These are phyloP conservation scores for Artemisia tridentata DNA, from an alignment of 129 eudicot species.

Conservation along the genomic window DNA sequence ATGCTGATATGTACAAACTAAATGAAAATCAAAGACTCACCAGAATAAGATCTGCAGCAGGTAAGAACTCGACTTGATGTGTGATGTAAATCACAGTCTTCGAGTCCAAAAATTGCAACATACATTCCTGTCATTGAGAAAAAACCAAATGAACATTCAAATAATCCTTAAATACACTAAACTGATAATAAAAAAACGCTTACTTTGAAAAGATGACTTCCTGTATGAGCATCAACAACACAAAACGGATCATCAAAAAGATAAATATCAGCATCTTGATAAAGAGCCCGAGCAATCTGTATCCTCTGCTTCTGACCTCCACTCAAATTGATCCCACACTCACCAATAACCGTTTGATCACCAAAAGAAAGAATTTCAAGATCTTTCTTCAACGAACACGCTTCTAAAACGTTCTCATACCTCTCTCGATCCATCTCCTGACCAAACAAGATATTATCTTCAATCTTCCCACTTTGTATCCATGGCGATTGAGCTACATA, in stretches of 20 bases:
- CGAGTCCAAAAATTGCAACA: too few relatives aligned
- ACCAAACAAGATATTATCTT: constrained; percentile 77
- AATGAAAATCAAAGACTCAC: too few relatives aligned
- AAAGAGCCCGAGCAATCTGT: constrained; percentile 83
- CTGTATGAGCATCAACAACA: constrained; percentile 92
- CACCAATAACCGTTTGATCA: constrained; percentile 85
- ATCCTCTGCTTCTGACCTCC: constrained; percentile 95
- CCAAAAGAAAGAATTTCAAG: constrained; percentile 69
- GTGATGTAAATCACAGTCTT: too few relatives aligned
- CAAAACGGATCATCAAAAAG: constrained; percentile 91
- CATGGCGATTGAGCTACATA: constrained; percentile 83
- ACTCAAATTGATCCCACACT: constrained; percentile 85
- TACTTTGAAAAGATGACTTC: constrained; percentile 80
- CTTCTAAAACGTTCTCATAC: constrained; percentile 68
- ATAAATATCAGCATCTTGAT: constrained; percentile 87
- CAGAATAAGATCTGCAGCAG: too few relatives aligned
- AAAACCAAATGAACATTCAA: too few relatives aligned
- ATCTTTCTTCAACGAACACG: constrained; percentile 76
- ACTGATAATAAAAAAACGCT: too few relatives aligned
- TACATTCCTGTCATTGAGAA: too few relatives aligned
- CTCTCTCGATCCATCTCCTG: constrained; percentile 52
- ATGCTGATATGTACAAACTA: too few relatives aligned
- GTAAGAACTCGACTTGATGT: too few relatives aligned
- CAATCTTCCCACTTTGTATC: constrained; percentile 90
- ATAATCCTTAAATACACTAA: too few relatives aligned